phyloP scores from a whole-genome alignment of 805 yeast genomes.

The Candida michaelii region DNA sequence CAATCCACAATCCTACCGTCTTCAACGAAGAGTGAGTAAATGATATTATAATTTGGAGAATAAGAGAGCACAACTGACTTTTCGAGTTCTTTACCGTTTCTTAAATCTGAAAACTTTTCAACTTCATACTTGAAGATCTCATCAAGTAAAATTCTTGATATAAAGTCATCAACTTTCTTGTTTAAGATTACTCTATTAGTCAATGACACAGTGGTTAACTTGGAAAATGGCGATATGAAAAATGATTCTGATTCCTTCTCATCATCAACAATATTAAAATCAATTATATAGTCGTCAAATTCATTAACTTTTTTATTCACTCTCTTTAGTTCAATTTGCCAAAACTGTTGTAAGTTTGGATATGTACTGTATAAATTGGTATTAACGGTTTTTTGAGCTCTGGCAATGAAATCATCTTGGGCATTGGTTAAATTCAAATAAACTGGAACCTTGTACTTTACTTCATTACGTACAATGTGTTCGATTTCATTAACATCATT shows the following conservation, averaged over 20 bases:
- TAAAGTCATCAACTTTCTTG: slow-evolving; percentile 33
- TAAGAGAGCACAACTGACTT: slow-evolving; percentile 47
- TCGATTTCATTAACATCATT: slow-evolving; percentile 29
- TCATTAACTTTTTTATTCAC: slow-evolving; percentile 7
- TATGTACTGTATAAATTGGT: slow-evolving; percentile 20
- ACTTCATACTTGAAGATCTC: slow-evolving; percentile 43
- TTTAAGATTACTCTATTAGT: slow-evolving; percentile 24
- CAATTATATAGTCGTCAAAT: slow-evolving; percentile 38
- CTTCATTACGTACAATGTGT: slow-evolving; percentile 24
- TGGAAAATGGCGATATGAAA: slow-evolving; percentile 38
- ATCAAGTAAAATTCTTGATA: slow-evolving; percentile 37
- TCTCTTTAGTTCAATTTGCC: slow-evolving; percentile 28
- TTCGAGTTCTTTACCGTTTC: not conserved
- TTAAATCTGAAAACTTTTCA: slow-evolving; percentile 19
- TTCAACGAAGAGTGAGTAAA: slow-evolving; percentile 72
- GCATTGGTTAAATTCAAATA: slow-evolving; percentile 37
- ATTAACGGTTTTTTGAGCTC: slow-evolving; percentile 39
- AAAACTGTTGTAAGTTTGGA: slow-evolving; percentile 26
- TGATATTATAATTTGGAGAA: slow-evolving; percentile 69
- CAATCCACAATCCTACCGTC: slow-evolving; percentile 66
- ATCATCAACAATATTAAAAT: slow-evolving; percentile 20
- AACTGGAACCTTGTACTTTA: slow-evolving; percentile 42
- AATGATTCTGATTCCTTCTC: slow-evolving; percentile 11
- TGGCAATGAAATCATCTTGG: slow-evolving; percentile 26
- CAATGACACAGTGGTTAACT: slow-evolving; percentile 28